Conservation (phyloP, 78 protist species). For the Parvularia atlantis region DNA sequence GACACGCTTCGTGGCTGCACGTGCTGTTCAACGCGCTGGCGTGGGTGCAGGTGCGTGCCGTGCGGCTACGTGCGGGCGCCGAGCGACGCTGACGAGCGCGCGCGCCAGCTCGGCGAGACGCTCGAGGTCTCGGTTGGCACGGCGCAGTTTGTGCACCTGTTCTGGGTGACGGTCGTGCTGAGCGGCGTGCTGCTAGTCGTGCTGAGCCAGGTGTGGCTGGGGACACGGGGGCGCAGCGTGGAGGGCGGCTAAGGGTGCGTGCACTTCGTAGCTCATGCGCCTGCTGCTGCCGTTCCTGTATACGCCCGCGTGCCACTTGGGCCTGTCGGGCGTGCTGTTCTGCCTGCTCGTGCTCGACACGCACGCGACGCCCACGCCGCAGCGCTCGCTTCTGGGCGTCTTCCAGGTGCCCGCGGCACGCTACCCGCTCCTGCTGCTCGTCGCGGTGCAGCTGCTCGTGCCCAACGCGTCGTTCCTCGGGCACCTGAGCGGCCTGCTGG, state of each 20-base stretch:
- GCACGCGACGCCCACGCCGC: not conserved
- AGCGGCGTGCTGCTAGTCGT: not conserved
- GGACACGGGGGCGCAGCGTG: too few relatives aligned
- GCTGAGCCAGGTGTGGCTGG: too few relatives aligned
- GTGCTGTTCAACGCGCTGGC: not conserved
- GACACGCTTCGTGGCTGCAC: too few relatives aligned
- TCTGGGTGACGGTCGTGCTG: not conserved
- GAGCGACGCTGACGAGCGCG: too few relatives aligned
- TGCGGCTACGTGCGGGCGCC: too few relatives aligned
- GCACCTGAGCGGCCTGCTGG: conserved; percentile 4
- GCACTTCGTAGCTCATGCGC: not conserved
- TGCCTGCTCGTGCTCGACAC: not conserved
- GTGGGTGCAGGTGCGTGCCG: not conserved
- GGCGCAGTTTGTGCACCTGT: not conserved
- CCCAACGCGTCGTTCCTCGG: conserved; percentile 17
- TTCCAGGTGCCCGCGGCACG: not conserved
- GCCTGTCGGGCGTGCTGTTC: conserved; percentile 19
- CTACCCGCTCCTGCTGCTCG: conserved; percentile 15
- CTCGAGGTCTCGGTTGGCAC: not conserved
- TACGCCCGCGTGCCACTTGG: not conserved
- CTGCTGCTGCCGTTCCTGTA: not conserved
- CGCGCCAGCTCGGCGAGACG: too few relatives aligned
- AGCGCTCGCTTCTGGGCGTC: not conserved
- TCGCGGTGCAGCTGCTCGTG: conserved; percentile 1
- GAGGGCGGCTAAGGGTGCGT: too few relatives aligned